Evolutionary conservation across 371 early-diverging fungal species (phyloP).

Genomic region (Syncephalis plumigaleata): DNA sequence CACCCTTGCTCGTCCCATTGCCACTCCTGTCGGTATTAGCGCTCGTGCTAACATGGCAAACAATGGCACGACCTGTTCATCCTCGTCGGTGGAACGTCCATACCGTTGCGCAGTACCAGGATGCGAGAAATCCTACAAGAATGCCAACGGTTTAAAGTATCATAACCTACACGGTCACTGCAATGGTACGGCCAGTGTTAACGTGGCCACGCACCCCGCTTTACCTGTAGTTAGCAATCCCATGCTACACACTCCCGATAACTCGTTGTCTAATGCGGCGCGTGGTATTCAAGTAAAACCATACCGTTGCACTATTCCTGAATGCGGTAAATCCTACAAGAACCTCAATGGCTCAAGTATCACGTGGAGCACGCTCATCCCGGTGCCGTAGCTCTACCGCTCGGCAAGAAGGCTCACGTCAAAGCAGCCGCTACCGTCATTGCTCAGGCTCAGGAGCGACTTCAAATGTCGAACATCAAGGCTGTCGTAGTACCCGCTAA

Average conservation of each 20-base stretch:
- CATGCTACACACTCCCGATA: no score
- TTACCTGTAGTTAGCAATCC: no score
- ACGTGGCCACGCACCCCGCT: slow-evolving; percentile 14
- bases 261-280: neutral
- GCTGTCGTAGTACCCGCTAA: no score
- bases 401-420: no score
- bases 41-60: slow-evolving; percentile 12
- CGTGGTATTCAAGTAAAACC: slow-evolving; percentile 46
- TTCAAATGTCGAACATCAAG: no score
- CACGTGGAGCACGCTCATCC: slow-evolving; percentile 77
- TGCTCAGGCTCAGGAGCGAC: no score
- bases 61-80: neutral
- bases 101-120: slow-evolving; percentile 13
- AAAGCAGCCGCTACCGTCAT: no score
- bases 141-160: slow-evolving; percentile 95
- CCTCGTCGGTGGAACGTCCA: neutral
- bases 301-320: slow-evolving; percentile 64
- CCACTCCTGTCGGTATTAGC: slow-evolving; percentile 11
- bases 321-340: slow-evolving; percentile 90
- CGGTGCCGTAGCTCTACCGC: neutral
- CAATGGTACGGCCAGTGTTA: slow-evolving; percentile 18
- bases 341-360: slow-evolving; percentile 96
- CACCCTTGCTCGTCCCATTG: slow-evolving; percentile 7
- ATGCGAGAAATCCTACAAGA: slow-evolving; percentile 93
- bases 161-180: slow-evolving; percentile 24